These are phyloP conservation scores for Vitis vinifera DNA, from an alignment of 164 flowering plant genomes.

Conservation along the genomic window DNA sequence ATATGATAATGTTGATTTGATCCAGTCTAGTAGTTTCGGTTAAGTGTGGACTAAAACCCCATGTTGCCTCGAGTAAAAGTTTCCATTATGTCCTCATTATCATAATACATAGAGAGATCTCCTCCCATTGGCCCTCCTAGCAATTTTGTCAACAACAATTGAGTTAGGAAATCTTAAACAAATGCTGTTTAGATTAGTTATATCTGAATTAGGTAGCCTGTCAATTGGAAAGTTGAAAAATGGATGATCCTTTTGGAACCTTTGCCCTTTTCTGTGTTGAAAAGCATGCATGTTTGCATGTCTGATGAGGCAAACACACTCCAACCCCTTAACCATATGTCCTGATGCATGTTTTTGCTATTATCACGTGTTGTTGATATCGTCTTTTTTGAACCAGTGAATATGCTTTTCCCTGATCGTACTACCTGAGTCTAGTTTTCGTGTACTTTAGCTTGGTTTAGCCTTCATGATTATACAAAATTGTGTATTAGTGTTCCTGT, in stretches of 20 bases:
- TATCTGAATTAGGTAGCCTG: conserved; percentile 8
- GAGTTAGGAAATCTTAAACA: conserved; percentile 1
- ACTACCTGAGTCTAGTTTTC: no score
- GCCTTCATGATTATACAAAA: no score
- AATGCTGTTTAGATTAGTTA: background rate
- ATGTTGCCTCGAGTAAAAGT: no score
- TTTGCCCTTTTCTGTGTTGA: background rate
- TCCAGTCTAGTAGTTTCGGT: background rate
- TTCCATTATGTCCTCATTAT: no score
- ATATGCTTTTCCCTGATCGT: no score
- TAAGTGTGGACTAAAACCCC: conserved; percentile 1
- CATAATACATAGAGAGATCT: no score
- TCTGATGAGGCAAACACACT: background rate
- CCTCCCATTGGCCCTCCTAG: no score
- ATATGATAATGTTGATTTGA: background rate
- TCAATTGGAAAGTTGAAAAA: background rate
- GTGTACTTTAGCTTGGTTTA: no score
- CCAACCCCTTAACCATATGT: background rate
- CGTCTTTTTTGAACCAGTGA: no score
- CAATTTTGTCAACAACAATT: conserved; percentile 9
- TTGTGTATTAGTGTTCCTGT: no score
- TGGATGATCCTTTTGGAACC: background rate
- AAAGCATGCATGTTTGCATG: background rate
- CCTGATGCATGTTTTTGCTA: background rate
- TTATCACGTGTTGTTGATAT: no score